These are phyloP conservation scores for Kockovaella imperatae DNA, from an alignment of 768 basidiomycete species.

Conservation along the genomic window DNA sequence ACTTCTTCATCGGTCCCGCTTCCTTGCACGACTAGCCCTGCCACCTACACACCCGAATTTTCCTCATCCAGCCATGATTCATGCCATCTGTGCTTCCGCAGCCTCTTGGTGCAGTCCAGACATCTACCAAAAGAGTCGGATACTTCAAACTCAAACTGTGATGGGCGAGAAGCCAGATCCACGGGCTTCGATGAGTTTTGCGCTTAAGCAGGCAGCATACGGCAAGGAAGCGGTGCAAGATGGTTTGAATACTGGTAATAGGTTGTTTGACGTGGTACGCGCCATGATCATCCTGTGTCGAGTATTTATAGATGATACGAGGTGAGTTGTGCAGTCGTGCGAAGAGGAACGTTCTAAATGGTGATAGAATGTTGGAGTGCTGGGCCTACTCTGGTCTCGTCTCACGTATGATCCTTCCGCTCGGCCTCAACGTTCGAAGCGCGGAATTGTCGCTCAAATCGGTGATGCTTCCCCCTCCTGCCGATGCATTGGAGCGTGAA, in stretches of 20 bases:
- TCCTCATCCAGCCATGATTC: constrained; percentile 62
- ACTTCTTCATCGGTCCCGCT: constrained; percentile 61
- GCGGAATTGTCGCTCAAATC: constrained; percentile 34
- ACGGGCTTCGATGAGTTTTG: constrained; percentile 12
- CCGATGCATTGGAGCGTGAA: constrained; percentile 38
- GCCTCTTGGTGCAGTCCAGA: constrained; percentile 46
- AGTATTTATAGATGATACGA: constrained; percentile 35
- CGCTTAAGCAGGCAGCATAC: constrained; percentile 17
- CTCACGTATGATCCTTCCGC: constrained; percentile 33
- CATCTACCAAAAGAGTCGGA: constrained; percentile 8
- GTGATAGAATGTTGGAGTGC: constrained; percentile 31
- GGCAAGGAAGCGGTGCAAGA: constrained; percentile 32
- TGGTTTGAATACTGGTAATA: constrained; percentile 33
- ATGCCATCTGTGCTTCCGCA: constrained; percentile 74
- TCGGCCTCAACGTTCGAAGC: constrained; percentile 33
- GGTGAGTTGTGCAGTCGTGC: too few relatives aligned
- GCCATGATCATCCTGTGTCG: constrained; percentile 36
- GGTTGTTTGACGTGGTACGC: constrained; percentile 37
- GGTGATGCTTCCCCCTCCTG: constrained; percentile 36
- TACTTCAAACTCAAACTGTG: background rate
- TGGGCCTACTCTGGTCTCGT: constrained; percentile 38
- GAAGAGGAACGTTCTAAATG: too few relatives aligned
- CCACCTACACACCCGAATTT: constrained; percentile 68
- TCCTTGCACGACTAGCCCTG: constrained; percentile 59
- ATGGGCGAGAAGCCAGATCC: background rate